Evolutionary conservation across 768 basidiomycete species (phyloP), one percentile per base, ranked within the genome.

Genomic region (Exidia glandulosa): DNA sequence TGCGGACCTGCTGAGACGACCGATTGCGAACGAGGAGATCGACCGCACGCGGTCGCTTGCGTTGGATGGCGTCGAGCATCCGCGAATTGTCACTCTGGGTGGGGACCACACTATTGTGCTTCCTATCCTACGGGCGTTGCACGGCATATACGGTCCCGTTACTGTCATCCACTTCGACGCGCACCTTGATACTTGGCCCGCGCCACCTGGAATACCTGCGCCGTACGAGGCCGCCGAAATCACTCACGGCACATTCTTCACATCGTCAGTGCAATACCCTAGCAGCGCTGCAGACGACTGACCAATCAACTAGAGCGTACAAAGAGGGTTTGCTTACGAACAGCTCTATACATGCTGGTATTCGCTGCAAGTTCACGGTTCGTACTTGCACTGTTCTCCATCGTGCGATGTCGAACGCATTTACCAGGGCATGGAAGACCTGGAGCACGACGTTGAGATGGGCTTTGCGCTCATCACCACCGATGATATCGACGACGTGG

Each of bases 51-150:
- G 70, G 3, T 60, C 64, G 19, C 66, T 83, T 48, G 77, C 81
- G 1, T 79, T 75, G 58, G 86, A 88, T 66, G 82, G 83, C 2
- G 70, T 72, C 50, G 79, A 80, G 59, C 87, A 88, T 67, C 92
- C 93, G 0, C 79, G 86, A 37, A 84, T 95, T 50, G 71, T 94
- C 61, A 86, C 65, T 71, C 75, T 90, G 31, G 93, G 93, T 29
- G 92, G 92, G 5, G 92, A 94, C 66, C 92, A 94, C 70, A 90
- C 90, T 14, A 88, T 93, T 63, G 90, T 86, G 52, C 79, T 92
- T 19, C 90, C 91, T 7, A 91, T 94, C 64, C 79, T 94, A 14
- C 85, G 90, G 50, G 81, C 91, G 16, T 72, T 94, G 47, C 72
- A 87, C 73, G 83, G 83, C 66, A 77, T 87, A 29, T 91, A 94